Base-by-base conservation (phyloP, 208 protist genomes). In the Trypanosomatidae sp. region DNA sequence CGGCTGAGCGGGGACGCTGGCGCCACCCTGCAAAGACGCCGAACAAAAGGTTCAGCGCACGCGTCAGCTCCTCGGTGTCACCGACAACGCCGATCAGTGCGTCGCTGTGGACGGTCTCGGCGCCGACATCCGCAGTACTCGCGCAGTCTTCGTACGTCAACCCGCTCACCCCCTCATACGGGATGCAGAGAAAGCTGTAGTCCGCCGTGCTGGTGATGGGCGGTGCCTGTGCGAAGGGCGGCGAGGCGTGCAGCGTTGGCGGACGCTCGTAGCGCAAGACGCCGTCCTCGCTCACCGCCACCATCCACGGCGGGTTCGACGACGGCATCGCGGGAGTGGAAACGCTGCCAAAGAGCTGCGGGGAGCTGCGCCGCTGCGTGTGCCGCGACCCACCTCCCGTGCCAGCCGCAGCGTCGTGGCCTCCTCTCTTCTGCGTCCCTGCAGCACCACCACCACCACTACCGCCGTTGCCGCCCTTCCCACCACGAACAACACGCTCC, bases 281-380 rank as follows among this genome's bases (percentile, higher is more conserved):
- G 12, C 76, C 69, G 4, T 80, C 76, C 55, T 80, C 76, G 59
- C 7, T 76, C n/a, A 76, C 58, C 3, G 55, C 62, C 15, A 80
- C 58, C 50, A 70, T 44, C 66, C 75, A 73, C 6, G 41, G 55
- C n/a, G 39, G 53, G 22, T 4, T 13, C 17, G 12, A 17, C 41
- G 10, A 7, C 41, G 68, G 15, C 66, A 43, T 41, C 5, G 43
- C 44, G 33, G 47, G 7, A n/a, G 3, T 9, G 55, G 55, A 5
- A 3, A n/a, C 5, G 36, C 13, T 25, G 9, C 33, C 25, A 30
- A 12, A 19, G 17, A 8, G 19, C 17, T n/a, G 68, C 25, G 17
- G 13, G 2, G 22, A 13, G 53, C 68, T 49, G 5, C 50, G 22
- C 28, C 41, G 22, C n/a, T n/a, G n/a, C n/a, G n/a, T n/a, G n/a